phyloP scores from a whole-genome alignment of 1,284 basidiomycete genomes.

The Cryptococcus sp. region DNA sequence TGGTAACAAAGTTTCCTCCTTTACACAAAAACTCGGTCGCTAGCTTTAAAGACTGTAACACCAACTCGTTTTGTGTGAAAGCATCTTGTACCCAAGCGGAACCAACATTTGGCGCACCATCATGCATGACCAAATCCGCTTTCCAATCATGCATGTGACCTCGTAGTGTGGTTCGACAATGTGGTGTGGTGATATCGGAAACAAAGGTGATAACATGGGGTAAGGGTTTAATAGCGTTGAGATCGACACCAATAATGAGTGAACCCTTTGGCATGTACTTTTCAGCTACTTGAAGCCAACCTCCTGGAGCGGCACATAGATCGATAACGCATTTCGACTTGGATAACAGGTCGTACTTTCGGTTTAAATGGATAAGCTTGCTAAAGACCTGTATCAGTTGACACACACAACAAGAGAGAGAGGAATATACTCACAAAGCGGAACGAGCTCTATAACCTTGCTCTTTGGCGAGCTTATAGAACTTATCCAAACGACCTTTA shows the following conservation, averaged over 20 bases:
- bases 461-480: conserved; percentile 74
- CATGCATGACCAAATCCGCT: conserved; percentile 99
- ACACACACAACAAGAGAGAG: background rate
- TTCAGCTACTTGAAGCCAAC: conserved; percentile 97
- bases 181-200: conserved; percentile 89
- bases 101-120: conserved; percentile 99
- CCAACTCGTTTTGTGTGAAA: conserved; percentile 94
- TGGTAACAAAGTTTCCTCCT: conserved; percentile 95
- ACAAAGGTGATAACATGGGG: conserved; percentile 89
- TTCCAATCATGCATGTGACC: conserved; percentile 97
- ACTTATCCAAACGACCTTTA: conserved; percentile 92
- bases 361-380: conserved; percentile 98
- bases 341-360: conserved; percentile 92
- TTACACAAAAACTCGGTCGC: conserved; percentile 93
- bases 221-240: conserved; percentile 94
- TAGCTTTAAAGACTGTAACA: conserved; percentile 91
- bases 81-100: conserved; percentile 99
- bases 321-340: conserved; percentile 92
- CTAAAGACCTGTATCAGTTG: conserved; percentile 14
- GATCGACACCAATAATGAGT: conserved; percentile 93
- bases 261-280: conserved; percentile 97
- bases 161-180: conserved; percentile 83
- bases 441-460: conserved; percentile 99
- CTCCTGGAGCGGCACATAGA: conserved; percentile 96
- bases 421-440: conserved; percentile 61